Evolutionary conservation across 352 stramenopile species (phyloP).

Genomic region (Pythium aphanidermatum): DNA sequence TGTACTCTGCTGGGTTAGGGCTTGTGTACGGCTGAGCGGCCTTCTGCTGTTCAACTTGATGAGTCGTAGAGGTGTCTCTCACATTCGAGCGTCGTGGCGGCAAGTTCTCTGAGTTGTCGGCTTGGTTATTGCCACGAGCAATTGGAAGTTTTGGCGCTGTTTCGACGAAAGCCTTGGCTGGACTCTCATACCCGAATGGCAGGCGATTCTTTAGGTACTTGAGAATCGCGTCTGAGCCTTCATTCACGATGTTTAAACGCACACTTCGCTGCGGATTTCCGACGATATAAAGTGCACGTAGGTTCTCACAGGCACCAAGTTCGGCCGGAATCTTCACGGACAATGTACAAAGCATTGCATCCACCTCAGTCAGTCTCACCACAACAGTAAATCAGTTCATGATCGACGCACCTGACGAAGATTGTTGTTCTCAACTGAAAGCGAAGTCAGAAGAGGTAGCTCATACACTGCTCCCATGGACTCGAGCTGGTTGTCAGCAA

Average conservation of each 20-base stretch:
- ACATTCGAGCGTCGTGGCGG: slow-evolving; percentile 18
- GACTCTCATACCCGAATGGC: slow-evolving; percentile 18
- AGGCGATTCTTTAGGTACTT: slow-evolving; percentile 65
- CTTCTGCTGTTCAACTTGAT: too few relatives aligned
- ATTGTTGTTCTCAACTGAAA: slow-evolving; percentile 84
- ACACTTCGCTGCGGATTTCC: slow-evolving; percentile 79
- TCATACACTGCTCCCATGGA: slow-evolving; percentile 58
- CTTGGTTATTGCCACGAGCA: slow-evolving; percentile 9
- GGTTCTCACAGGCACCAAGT: slow-evolving; percentile 46
- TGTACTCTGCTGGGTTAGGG: slow-evolving; percentile 25
- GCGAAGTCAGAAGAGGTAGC: slow-evolving; percentile 47
- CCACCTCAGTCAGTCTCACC: too few relatives aligned
- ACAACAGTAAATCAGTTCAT: too few relatives aligned
- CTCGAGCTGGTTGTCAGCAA: slow-evolving; percentile 71
- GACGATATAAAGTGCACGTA: slow-evolving; percentile 51
- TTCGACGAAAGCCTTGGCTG: slow-evolving; percentile 17
- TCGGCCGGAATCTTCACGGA: slow-evolving; percentile 52
- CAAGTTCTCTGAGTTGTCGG: slow-evolving; percentile 8
- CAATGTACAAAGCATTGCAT: too few relatives aligned
- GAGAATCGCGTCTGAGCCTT: slow-evolving; percentile 64
- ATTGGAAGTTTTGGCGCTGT: slow-evolving; percentile 7
- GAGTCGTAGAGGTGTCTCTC: not conserved
- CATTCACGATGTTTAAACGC: slow-evolving; percentile 53
- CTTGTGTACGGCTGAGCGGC: slow-evolving; percentile 8
- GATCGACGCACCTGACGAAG: slow-evolving; percentile 53